Base-by-base conservation (phyloP, 805 yeast genomes). In the Candida verbasci region DNA sequence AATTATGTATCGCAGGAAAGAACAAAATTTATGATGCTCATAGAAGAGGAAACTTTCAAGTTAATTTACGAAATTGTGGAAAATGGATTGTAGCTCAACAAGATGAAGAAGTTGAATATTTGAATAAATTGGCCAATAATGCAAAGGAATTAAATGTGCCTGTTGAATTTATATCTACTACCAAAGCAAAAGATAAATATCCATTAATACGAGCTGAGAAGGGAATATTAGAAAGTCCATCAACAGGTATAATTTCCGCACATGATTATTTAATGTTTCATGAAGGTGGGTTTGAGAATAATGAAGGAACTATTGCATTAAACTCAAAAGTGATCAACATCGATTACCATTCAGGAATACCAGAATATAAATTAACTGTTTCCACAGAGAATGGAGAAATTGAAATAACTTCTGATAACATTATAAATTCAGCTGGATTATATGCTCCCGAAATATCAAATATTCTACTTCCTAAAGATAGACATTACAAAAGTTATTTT, bases 71-170 rank as follows among this genome's bases (percentile, higher is more conserved):
- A 23, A 62, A 70, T 30, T 83, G 94, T 60, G 96, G 93, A 14
- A 81, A 88, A 54, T 84, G 95, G 88, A 60, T 88, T 3, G 88
- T 88, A 11, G 96, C 96, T 0, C 95, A 87, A 53, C 68, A 68
- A 33, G 86, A 78, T 16, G 43, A 43, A 1, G 89, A 88, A 49
- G 68, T 63, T 26, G 78, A 78, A 18, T 78, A 75, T 49, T 62
- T 88, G 28, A 72, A 76, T 27, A 55, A 60, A 17, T 50, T 88
- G 42, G 70, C 73, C 45, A 57, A 57, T 8, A 74, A 72, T 34
- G 73, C 86, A 4, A 52, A 58, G 3, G 55, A 53, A 3, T 54
- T 83, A 9, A 78, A 74, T 1, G 78, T 66, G 9, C 82, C 84
- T 1, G 76, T 82, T 0, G 72, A 74, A 21, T 71, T 81, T 50